Evolutionary conservation across 2,329 filamentous ascomycete species (phyloP).

Genomic region (Epichloe scottii): DNA sequence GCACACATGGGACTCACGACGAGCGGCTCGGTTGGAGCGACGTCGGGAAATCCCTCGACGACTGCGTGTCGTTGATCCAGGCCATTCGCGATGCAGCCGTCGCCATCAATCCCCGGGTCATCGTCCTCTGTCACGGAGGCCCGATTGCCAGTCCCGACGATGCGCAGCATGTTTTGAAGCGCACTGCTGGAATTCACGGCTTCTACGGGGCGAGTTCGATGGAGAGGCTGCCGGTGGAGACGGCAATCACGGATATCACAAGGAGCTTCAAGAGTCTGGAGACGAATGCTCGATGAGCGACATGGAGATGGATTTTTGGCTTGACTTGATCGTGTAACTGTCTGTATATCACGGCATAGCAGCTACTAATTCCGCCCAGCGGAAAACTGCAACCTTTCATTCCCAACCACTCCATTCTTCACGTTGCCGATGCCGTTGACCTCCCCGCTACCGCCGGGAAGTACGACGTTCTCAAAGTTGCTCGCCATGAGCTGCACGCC

Average conservation of each 20-base stretch:
- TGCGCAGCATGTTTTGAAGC: conserved; percentile 47
- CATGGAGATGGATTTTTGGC: too few species aligned
- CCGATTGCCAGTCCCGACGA: conserved; percentile 53
- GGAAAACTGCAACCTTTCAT: conserved; percentile 4
- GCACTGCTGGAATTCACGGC: conserved; percentile 51
- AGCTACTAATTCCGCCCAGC: not conserved
- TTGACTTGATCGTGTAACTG: too few species aligned
- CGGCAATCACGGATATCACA: conserved; percentile 41
- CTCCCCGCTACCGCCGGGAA: conserved; percentile 33
- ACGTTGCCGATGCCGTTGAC: conserved; percentile 37
- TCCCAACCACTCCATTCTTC: conserved; percentile 22
- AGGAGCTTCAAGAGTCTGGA: conserved; percentile 10
- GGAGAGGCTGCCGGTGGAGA: conserved; percentile 55
- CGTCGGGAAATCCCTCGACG: conserved; percentile 47
- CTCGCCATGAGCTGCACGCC: conserved; percentile 44
- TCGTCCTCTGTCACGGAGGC: conserved; percentile 54
- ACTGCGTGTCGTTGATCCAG: conserved; percentile 50
- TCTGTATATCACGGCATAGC: too few species aligned
- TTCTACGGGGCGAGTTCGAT: conserved; percentile 61
- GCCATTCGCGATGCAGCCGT: conserved; percentile 49
- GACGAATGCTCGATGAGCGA: not conserved
- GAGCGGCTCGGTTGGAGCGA: conserved; percentile 50
- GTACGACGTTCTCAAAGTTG: conserved; percentile 39
- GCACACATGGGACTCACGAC: conserved; percentile 59
- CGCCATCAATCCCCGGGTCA: conserved; percentile 40